Percentiles rank a stretch among this genome's conserved stretches.
These are phyloP conservation scores for Exsudoporus frostii DNA, from an alignment of 768 basidiomycete species.

Conservation along the genomic window DNA sequence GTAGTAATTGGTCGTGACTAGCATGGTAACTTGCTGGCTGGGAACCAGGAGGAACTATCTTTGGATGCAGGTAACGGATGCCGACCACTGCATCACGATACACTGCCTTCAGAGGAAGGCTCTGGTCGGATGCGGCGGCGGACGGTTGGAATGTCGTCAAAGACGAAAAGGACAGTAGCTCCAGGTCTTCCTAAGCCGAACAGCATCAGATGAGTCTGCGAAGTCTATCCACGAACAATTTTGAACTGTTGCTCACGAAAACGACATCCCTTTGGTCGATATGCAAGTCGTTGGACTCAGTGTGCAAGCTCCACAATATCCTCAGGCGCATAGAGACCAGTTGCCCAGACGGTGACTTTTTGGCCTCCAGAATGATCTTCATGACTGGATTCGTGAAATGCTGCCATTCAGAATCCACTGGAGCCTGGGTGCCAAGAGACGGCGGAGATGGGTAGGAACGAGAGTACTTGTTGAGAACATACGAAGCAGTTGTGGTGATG, in stretches of 20 bases:
- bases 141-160: conserved; percentile 31
- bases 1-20: neutral
- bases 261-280: conserved; percentile 53
- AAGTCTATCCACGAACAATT: neutral
- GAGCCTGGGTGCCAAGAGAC: conserved; percentile 15
- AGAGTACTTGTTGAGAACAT: conserved; percentile 63
- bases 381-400: conserved; percentile 73
- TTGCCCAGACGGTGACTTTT: conserved; percentile 45
- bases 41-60: conserved; percentile 27
- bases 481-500: conserved; percentile 58
- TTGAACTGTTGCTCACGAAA: conserved; percentile 51
- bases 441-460: conserved; percentile 48
- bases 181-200: conserved; percentile 65
- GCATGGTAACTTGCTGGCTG: conserved; percentile 29
- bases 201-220: neutral
- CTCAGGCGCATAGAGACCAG: conserved; percentile 64
- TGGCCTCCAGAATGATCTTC: conserved; percentile 58
- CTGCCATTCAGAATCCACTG: conserved; percentile 59
- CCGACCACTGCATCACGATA: conserved; percentile 73
- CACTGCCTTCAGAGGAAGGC: conserved; percentile 75
- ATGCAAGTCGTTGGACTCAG: conserved; percentile 34
- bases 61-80: conserved; percentile 66
- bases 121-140: conserved; percentile 41
- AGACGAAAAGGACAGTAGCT: conserved; percentile 65
- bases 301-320: conserved; percentile 59